Evolutionary conservation across 352 stramenopile genomes (phyloP).

Genomic region (Pythium scleroteichum): DNA sequence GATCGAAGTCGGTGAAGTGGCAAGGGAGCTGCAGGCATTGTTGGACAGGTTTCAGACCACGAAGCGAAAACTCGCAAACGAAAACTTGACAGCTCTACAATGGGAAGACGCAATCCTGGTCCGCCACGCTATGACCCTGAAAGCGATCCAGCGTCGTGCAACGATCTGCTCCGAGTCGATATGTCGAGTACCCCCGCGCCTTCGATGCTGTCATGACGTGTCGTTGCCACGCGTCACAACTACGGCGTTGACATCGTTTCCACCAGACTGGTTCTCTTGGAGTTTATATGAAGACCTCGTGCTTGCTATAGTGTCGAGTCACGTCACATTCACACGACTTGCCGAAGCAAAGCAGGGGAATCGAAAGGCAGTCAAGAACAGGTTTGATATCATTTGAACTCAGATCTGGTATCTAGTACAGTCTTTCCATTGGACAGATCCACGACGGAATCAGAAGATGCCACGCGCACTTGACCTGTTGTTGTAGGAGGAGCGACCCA

Average conservation of each 20-base stretch:
- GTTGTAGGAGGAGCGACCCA: not conserved
- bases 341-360: not conserved
- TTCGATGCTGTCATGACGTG: not conserved
- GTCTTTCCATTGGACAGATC: not conserved
- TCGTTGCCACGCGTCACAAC: not conserved
- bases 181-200: not conserved
- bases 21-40: slow-evolving; percentile 2
- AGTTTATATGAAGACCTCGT: slow-evolving; percentile 5
- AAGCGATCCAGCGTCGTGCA: slow-evolving; percentile 6
- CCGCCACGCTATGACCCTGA: not conserved
- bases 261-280: not conserved
- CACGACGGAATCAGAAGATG: not conserved
- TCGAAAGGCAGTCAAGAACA: not conserved
- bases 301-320: slow-evolving; percentile 7
- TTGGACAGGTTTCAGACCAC: not conserved
- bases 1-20: not conserved
- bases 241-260: not conserved
- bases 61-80: not conserved
- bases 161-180: slow-evolving; percentile 11
- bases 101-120: not conserved
- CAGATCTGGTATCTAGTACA: slow-evolving; percentile 1
- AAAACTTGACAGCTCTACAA: not conserved
- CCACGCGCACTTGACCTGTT: slow-evolving; percentile 7
- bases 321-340: slow-evolving; percentile 15
- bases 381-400: no score